Evolutionary conservation across 2,329 filamentous ascomycete genomes (phyloP).

Genomic region (Fusarium globosum): DNA sequence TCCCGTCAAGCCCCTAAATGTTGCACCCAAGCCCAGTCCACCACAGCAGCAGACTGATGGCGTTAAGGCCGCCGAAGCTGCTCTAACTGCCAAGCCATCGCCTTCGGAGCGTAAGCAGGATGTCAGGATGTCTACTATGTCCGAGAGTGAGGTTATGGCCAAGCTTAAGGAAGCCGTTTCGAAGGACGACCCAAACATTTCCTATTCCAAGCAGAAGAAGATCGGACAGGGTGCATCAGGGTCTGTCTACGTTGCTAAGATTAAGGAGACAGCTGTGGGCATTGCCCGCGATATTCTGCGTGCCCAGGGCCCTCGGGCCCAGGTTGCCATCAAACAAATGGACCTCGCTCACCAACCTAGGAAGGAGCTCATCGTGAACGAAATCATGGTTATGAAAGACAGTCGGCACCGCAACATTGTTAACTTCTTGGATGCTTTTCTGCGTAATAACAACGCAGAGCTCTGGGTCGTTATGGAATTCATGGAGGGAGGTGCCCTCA

Average conservation of each 20-base stretch:
- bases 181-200: conserved; percentile 92
- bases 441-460: conserved; percentile 93
- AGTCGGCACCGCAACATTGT: conserved; percentile 98
- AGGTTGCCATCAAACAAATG: conserved; percentile 99
- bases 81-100: conserved; percentile 83
- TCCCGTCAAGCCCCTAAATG: conserved; percentile 82
- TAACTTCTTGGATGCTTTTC: conserved; percentile 96
- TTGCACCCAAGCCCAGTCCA: conserved; percentile 72
- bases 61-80: conserved; percentile 89
- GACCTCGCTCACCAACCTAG: conserved; percentile 95
- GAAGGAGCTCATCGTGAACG: conserved; percentile 98
- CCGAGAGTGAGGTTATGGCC: conserved; percentile 96
- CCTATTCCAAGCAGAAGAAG: conserved; percentile 99
- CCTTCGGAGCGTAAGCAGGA: conserved; percentile 84
- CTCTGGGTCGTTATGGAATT: conserved; percentile 99
- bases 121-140: conserved; percentile 98
- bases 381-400: conserved; percentile 99
- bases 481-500: conserved; percentile 98
- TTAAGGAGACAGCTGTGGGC: conserved; percentile 90
- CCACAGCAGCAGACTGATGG: conserved; percentile 67
- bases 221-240: conserved; percentile 98
- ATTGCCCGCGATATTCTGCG: conserved; percentile 83
- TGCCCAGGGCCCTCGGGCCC: conserved; percentile 81
- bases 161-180: conserved; percentile 94
- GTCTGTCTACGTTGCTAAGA: conserved; percentile 96